These are phyloP conservation scores for Rhododendron molle DNA, from an alignment of 148 eudicot genomes.

Conservation along the genomic window DNA sequence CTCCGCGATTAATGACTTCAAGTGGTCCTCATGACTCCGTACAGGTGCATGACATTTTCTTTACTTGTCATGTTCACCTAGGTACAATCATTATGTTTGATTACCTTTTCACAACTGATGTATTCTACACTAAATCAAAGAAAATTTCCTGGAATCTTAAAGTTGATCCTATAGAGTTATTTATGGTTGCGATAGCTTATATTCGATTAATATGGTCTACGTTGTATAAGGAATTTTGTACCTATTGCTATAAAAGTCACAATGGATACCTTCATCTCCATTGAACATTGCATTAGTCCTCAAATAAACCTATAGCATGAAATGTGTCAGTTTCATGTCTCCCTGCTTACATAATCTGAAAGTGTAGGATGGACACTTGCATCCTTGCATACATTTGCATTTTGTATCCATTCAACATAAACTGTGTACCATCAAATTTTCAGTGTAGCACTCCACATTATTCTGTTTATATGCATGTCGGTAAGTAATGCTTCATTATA, in stretches of 20 bases:
- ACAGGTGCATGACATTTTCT: constrained; percentile 11
- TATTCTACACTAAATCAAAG: neutral
- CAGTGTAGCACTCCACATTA: neutral
- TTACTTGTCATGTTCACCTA: neutral
- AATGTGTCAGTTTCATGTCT: neutral
- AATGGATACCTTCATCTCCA: neutral
- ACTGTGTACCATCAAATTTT: neutral
- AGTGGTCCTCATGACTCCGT: neutral
- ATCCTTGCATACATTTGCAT: neutral
- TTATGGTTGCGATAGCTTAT: neutral
- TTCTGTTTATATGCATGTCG: neutral
- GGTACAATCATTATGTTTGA: neutral
- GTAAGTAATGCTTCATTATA: neutral
- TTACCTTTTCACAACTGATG: neutral
- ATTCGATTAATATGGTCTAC: neutral
- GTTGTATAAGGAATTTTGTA: neutral
- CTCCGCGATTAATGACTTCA: neutral
- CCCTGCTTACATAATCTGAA: neutral
- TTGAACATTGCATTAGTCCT: neutral
- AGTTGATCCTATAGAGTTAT: constrained; percentile 3
- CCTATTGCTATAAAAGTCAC: too few species aligned
- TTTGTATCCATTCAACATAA: neutral
- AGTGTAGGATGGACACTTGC: neutral
- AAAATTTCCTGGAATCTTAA: neutral
- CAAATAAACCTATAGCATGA: neutral